Percentiles rank a stretch among this genome's conserved stretches.
Conservation (phyloP, 2,329 filamentous ascomycete genomes). For the Colletotrichum costaricense region DNA sequence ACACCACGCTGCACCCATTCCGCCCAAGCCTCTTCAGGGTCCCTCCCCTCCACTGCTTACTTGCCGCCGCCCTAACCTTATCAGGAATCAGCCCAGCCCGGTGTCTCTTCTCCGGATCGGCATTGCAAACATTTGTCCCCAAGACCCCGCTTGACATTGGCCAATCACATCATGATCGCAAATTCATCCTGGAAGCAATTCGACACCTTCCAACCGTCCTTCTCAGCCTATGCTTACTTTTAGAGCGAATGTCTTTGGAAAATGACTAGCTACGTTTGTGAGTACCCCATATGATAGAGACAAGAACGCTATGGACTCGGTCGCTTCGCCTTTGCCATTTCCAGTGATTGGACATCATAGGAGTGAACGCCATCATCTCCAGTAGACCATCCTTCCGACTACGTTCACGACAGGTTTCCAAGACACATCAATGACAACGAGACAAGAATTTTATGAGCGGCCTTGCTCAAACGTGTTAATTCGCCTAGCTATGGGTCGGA, state of each 20-base stretch:
- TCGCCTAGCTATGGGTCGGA: conserved; percentile 25
- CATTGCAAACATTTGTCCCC: conserved; percentile 20
- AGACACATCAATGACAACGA: background rate
- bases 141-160: conserved; percentile 30
- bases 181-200: conserved; percentile 20
- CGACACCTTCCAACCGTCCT: background rate
- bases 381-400: background rate
- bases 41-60: conserved; percentile 30
- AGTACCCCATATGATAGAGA: background rate
- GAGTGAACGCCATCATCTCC: background rate
- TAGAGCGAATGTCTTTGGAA: background rate
- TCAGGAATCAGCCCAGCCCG: conserved; percentile 32
- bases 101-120: conserved; percentile 32
- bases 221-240: background rate
- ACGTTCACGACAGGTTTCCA: background rate
- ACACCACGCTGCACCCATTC: conserved; percentile 5
- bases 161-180: conserved; percentile 35
- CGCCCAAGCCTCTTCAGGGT: conserved; percentile 27
- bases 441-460: conserved; percentile 9
- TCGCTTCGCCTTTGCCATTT: background rate
- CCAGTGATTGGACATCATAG: background rate
- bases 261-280: background rate
- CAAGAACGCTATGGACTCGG: background rate
- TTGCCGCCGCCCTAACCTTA: conserved; percentile 33
- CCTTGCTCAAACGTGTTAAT: conserved; percentile 24